phyloP scores from a whole-genome alignment of 2,329 filamentous ascomycete genomes.

The Myriangium duriaei region DNA sequence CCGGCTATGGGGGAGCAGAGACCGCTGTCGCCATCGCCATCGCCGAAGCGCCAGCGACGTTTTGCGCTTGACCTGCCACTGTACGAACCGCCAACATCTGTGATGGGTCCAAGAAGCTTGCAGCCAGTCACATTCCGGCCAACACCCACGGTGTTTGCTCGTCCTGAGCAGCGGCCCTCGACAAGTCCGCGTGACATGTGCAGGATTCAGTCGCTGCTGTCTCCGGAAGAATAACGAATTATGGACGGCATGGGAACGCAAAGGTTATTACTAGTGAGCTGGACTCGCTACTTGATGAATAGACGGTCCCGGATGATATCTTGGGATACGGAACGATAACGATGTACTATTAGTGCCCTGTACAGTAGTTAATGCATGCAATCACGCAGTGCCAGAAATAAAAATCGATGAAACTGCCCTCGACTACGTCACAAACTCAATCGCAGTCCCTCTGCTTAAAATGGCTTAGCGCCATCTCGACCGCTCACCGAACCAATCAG shows the following conservation, averaged over 20 bases:
- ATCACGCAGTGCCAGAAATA: no score
- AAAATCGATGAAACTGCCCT: no score
- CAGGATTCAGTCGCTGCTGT: conserved; percentile 22
- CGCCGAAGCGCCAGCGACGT: conserved; percentile 18
- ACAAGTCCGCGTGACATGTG: conserved; percentile 10
- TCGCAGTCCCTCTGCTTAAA: no score
- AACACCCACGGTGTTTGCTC: neutral
- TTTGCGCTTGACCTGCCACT: conserved; percentile 19
- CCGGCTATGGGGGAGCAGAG: neutral
- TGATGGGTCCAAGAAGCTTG: conserved; percentile 1
- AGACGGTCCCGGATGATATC: no score
- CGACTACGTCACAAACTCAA: no score
- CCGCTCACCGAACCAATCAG: no score
- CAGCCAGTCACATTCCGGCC: neutral
- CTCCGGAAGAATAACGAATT: conserved; percentile 7
- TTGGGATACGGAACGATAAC: no score
- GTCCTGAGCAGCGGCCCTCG: neutral
- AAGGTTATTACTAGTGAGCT: no score
- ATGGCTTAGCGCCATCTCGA: no score
- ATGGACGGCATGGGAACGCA: neutral
- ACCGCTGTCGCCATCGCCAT: conserved; percentile 4
- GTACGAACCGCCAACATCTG: conserved; percentile 23
- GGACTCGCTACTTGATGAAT: no score
- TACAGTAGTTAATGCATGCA: no score
- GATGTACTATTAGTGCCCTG: no score